phyloP scores from a whole-genome alignment of 2,329 filamentous ascomycete genomes.

The Colletotrichum euphorbiae region DNA sequence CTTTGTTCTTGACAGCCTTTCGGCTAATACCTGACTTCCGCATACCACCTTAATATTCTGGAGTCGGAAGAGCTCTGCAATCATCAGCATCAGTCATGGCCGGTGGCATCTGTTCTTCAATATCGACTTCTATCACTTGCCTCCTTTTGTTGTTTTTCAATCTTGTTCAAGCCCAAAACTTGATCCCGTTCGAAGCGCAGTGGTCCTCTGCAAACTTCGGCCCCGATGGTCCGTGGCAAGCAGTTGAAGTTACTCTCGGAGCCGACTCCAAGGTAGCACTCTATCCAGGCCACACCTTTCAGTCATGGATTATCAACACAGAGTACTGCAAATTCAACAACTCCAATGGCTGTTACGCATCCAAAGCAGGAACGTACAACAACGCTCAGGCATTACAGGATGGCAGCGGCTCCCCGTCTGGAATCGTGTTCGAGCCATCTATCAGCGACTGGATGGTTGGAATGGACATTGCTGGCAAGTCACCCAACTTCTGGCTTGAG shows the following conservation, averaged over 20 bases:
- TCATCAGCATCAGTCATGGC: no score
- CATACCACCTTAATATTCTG: no score
- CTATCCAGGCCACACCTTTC: constrained; percentile 47
- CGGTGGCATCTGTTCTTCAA: no score
- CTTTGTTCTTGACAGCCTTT: no score
- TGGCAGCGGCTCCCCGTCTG: background rate
- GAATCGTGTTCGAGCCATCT: background rate
- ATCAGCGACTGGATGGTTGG: constrained; percentile 44
- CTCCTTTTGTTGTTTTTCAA: no score
- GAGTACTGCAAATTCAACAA: constrained; percentile 46
- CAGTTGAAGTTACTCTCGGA: constrained; percentile 45
- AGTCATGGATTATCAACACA: constrained; percentile 45
- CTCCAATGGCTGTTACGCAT: constrained; percentile 43
- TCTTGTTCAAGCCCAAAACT: background rate
- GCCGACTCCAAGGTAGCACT: constrained; percentile 43
- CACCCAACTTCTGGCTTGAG: constrained; percentile 13
- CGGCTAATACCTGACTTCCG: no score
- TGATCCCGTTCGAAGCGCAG: constrained; percentile 42
- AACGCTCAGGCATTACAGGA: constrained; percentile 1
- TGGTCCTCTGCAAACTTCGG: constrained; percentile 47
- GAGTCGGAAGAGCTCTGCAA: no score
- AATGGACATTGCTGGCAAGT: constrained; percentile 37
- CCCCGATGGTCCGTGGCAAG: constrained; percentile 51
- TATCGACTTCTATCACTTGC: no score
- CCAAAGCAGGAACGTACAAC: constrained; percentile 46